Conservation (phyloP, 352 stramenopile genomes). For the Phytophthora lateralis region DNA sequence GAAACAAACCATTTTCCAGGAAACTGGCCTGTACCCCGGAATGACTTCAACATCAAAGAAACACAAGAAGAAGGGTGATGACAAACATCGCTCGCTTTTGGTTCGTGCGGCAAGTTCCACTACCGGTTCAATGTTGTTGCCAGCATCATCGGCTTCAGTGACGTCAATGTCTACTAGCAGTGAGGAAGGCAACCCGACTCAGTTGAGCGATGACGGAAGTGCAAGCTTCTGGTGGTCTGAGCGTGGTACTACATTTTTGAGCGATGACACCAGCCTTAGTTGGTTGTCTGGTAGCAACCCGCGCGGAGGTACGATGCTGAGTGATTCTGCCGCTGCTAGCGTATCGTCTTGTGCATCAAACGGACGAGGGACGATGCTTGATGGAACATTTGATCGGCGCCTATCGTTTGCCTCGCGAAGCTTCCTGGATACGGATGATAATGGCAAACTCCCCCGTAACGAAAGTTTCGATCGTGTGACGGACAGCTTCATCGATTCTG, state of each 20-base stretch:
- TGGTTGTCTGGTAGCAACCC: constrained; percentile 43
- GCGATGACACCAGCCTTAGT: constrained; percentile 44
- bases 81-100: constrained; percentile 28
- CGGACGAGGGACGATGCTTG: constrained; percentile 30
- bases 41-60: constrained; percentile 30
- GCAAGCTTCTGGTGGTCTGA: constrained; percentile 59
- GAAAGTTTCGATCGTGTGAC: constrained; percentile 6
- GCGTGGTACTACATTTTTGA: constrained; percentile 40
- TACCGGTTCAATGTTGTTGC: constrained; percentile 30
- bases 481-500: constrained; percentile 7
- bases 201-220: constrained; percentile 46
- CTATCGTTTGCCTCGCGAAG: constrained; percentile 40
- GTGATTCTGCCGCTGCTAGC: constrained; percentile 31
- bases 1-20: constrained; percentile 67
- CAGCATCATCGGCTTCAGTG: constrained; percentile 27
- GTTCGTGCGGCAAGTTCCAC: constrained; percentile 36
- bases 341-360: constrained; percentile 43
- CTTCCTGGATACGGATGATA: constrained; percentile 37
- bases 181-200: constrained; percentile 37
- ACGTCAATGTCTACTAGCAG: constrained; percentile 32
- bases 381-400: constrained; percentile 36
- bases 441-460: constrained; percentile 10
- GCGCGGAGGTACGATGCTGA: constrained; percentile 40
- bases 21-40: constrained; percentile 66
- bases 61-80: constrained; percentile 30